phyloP scores from a whole-genome alignment of 345 rosid genomes.

The Eucalyptus shirleyi region DNA sequence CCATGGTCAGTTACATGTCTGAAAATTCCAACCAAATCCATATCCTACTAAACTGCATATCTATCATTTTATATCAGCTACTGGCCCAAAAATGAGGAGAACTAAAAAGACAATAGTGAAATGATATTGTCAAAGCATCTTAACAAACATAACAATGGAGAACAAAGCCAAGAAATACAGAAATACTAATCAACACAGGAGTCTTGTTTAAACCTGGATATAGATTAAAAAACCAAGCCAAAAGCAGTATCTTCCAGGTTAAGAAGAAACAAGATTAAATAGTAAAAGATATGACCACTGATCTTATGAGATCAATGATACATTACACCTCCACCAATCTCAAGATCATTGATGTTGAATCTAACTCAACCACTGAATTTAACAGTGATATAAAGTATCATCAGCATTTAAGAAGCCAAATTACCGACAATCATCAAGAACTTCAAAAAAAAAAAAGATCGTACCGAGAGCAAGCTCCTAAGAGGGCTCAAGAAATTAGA shows the following conservation, averaged over 20 bases:
- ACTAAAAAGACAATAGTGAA: neutral
- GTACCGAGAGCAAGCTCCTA: neutral
- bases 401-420: neutral
- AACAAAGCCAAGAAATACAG: neutral
- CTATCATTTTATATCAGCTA: neutral
- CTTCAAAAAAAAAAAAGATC: neutral
- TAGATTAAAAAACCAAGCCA: neutral
- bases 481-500: neutral
- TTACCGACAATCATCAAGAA: neutral
- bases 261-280: neutral
- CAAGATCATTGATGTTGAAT: neutral
- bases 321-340: neutral
- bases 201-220: neutral
- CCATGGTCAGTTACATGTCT: neutral
- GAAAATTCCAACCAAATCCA: neutral
- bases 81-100: neutral
- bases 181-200: neutral
- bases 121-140: neutral
- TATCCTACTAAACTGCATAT: neutral
- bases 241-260: neutral
- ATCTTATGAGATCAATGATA: neutral
- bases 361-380: neutral
- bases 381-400: neutral
- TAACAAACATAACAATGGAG: neutral
- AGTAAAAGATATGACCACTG: neutral